Conservation (phyloP, 805 yeast species). For the Lipomyces orientalis region DNA sequence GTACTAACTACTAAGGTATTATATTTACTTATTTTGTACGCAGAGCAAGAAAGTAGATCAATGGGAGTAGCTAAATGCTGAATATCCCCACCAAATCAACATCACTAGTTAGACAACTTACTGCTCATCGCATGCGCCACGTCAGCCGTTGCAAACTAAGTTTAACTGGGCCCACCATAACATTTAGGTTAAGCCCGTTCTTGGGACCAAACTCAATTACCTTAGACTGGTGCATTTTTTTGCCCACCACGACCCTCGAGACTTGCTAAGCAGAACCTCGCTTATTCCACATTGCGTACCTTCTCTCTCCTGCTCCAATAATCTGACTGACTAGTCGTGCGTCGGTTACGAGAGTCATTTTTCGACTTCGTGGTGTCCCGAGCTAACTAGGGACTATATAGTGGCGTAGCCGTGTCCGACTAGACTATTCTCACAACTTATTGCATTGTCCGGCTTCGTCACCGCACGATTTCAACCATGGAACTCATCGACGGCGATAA, state of each 20-base stretch:
- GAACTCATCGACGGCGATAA: not conserved
- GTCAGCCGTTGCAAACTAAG: too few species aligned
- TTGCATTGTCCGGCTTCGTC: not conserved
- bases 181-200: not conserved
- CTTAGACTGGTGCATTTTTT: not conserved
- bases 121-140: too few species aligned
- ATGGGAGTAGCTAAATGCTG: not conserved
- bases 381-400: not conserved
- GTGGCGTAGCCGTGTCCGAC: not conserved
- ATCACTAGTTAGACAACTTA: too few species aligned
- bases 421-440: not conserved
- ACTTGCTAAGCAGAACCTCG: not conserved
- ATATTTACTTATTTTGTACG: too few species aligned
- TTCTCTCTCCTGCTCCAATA: not conserved
- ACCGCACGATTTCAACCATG: not conserved
- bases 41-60: too few species aligned
- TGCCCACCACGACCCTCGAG: not conserved
- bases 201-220: not conserved
- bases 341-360: not conserved
- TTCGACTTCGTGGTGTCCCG: not conserved
- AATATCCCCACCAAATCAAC: too few species aligned
- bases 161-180: too few species aligned
- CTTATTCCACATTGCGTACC: not conserved
- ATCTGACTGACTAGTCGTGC: not conserved
- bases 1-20: not conserved